phyloP scores from a whole-genome alignment of 2,329 filamentous ascomycete genomes.

The Fusarium sp. region DNA sequence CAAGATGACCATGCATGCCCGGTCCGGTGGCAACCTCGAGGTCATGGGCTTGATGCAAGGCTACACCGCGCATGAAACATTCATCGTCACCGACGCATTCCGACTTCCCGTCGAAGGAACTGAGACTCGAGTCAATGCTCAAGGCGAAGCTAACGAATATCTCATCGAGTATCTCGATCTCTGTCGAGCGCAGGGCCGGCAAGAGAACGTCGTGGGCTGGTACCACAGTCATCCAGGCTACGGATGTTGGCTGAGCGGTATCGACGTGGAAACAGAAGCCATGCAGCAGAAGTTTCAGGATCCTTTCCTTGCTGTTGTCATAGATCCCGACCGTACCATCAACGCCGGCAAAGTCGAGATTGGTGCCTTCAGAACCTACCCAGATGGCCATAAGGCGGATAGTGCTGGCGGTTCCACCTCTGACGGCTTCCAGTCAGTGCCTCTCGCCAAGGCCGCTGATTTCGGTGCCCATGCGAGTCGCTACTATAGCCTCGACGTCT shows the following conservation, averaged over 20 bases:
- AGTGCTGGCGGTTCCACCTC: conserved; percentile 41
- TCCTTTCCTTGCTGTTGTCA: conserved; percentile 94
- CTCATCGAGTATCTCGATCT: conserved; percentile 87
- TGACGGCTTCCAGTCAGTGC: conserved; percentile 82
- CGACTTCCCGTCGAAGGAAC: conserved; percentile 96
- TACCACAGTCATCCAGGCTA: conserved; percentile 99
- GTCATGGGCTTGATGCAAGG: conserved; percentile 99
- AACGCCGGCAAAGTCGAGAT: conserved; percentile 97
- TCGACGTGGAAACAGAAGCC: conserved; percentile 91
- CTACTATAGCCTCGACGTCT: conserved; percentile 93
- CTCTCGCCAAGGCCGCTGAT: conserved; percentile 93
- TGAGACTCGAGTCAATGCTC: conserved; percentile 97
- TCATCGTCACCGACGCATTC: conserved; percentile 95
- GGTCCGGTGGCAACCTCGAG: conserved; percentile 92
- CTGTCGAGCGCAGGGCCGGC: conserved; percentile 80
- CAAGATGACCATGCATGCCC: conserved; percentile 99
- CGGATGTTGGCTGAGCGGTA: conserved; percentile 97
- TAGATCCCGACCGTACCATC: conserved; percentile 96
- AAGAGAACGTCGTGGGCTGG: conserved; percentile 97
- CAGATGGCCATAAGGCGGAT: conserved; percentile 76
- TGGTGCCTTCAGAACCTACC: conserved; percentile 94
- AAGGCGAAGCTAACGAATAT: conserved; percentile 97
- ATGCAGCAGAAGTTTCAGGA: conserved; percentile 89
- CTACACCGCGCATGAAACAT: conserved; percentile 86
- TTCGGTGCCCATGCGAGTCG: conserved; percentile 92